These are phyloP conservation scores for Xerocomus nothofagi DNA, from an alignment of 1,284 basidiomycete species.

Conservation along the genomic window DNA sequence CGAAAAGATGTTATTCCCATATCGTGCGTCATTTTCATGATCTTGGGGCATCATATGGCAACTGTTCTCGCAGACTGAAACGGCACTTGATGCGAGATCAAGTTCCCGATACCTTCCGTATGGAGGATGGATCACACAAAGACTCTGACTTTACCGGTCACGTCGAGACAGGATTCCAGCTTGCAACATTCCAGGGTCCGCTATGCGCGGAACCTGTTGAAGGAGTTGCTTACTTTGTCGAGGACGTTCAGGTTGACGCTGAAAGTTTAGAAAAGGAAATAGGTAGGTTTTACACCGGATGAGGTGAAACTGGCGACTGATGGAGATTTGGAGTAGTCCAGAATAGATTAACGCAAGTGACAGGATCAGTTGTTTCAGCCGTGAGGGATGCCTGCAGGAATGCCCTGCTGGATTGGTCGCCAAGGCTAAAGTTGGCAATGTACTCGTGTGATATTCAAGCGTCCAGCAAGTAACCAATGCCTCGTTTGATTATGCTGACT, in stretches of 20 bases:
- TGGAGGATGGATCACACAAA: constrained; percentile 34
- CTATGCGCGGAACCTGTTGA: constrained; percentile 94
- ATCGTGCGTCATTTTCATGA: constrained; percentile 49
- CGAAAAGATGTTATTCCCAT: constrained; percentile 44
- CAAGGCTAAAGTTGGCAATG: constrained; percentile 96
- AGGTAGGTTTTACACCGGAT: constrained; percentile 41
- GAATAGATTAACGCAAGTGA: constrained; percentile 72
- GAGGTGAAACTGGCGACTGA: constrained; percentile 11
- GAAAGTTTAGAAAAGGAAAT: constrained; percentile 64
- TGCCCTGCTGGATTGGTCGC: constrained; percentile 96
- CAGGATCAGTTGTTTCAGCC: constrained; percentile 86
- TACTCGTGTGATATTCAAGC: constrained; percentile 99
- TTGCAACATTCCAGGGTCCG: constrained; percentile 92
- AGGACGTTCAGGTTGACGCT: constrained; percentile 66
- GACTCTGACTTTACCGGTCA: constrained; percentile 71
- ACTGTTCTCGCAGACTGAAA: constrained; percentile 44
- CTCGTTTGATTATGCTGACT: constrained; percentile 7
- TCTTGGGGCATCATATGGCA: constrained; percentile 9
- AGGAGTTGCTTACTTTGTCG: constrained; percentile 91
- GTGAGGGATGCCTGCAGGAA: constrained; percentile 88
- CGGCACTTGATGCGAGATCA: constrained; percentile 46
- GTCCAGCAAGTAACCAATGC: constrained; percentile 65
- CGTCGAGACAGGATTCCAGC: constrained; percentile 93
- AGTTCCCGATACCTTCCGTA: constrained; percentile 31
- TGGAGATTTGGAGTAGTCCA: constrained; percentile 46